phyloP scores from a whole-genome alignment of 2,329 filamentous ascomycete species.

The Diaporthe sp. region DNA sequence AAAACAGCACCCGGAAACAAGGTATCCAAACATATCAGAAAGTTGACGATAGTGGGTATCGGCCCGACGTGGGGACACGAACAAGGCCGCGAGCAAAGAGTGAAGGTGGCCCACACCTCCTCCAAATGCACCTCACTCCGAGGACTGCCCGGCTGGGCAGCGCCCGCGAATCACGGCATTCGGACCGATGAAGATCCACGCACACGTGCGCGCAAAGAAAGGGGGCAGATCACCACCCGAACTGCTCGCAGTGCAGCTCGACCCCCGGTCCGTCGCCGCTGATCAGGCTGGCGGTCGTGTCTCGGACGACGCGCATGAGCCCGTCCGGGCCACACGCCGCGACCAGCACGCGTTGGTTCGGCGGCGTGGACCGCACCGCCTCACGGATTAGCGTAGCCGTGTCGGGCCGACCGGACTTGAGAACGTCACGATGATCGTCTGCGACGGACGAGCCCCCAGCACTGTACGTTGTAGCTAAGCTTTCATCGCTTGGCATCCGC shows the following conservation, averaged over 20 bases:
- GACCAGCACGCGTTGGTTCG: slow-evolving; percentile 58
- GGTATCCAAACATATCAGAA: background rate
- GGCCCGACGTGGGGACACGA: background rate
- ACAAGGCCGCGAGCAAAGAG: background rate
- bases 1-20: background rate
- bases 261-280: slow-evolving; percentile 60
- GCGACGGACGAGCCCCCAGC: slow-evolving; percentile 33
- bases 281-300: slow-evolving; percentile 60
- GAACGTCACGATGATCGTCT: slow-evolving; percentile 45
- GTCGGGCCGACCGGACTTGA: slow-evolving; percentile 58
- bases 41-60: background rate
- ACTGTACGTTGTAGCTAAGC: slow-evolving; percentile 28
- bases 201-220: background rate
- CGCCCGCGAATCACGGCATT: background rate
- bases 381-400: slow-evolving; percentile 54
- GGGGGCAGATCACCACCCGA: slow-evolving; percentile 56
- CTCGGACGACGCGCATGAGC: slow-evolving; percentile 60
- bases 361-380: slow-evolving; percentile 52
- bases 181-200: background rate
- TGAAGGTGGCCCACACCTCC: background rate
- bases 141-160: background rate
- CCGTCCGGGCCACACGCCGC: slow-evolving; percentile 63
- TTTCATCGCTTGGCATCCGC: slow-evolving; percentile 14
- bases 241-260: slow-evolving; percentile 66
- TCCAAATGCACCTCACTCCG: background rate